Conservation (phyloP, 345 rosid genomes). For the Excoecaria cochinchinensis region DNA sequence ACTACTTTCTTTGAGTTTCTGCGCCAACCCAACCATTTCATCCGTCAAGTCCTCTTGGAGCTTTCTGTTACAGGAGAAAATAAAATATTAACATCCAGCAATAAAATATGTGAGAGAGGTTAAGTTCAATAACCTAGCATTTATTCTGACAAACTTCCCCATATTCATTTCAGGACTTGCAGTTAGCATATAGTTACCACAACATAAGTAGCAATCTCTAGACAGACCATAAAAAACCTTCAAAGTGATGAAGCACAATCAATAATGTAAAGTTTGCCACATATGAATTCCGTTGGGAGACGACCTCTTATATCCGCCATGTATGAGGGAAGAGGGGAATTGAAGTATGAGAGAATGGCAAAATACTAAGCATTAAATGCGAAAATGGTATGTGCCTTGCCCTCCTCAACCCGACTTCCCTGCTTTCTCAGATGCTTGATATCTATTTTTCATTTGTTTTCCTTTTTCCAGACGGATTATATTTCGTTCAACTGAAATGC, state of each 20-base stretch:
- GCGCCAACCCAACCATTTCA: slow-evolving; percentile 94
- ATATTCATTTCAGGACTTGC: background rate
- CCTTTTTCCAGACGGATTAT: too few species aligned
- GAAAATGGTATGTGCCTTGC: too few species aligned
- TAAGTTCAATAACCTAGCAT: background rate
- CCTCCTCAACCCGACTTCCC: too few species aligned
- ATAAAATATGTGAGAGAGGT: background rate
- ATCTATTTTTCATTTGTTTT: too few species aligned
- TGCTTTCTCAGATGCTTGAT: too few species aligned
- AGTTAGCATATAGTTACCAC: background rate
- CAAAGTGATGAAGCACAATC: background rate
- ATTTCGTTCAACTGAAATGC: too few species aligned
- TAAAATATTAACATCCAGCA: background rate
- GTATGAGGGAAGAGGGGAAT: too few species aligned
- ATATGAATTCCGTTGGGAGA: background rate
- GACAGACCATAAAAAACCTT: background rate
- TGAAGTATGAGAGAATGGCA: too few species aligned
- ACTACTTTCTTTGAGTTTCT: slow-evolving; percentile 83
- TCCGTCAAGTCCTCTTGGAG: slow-evolving; percentile 85
- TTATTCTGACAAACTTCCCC: background rate
- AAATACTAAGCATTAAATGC: too few species aligned
- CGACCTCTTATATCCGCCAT: background rate
- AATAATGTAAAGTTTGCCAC: background rate
- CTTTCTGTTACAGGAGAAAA: slow-evolving; percentile 39
- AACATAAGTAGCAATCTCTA: background rate